phyloP scores from a whole-genome alignment of 2,329 filamentous ascomycete species.

The Fusarium sacchari region DNA sequence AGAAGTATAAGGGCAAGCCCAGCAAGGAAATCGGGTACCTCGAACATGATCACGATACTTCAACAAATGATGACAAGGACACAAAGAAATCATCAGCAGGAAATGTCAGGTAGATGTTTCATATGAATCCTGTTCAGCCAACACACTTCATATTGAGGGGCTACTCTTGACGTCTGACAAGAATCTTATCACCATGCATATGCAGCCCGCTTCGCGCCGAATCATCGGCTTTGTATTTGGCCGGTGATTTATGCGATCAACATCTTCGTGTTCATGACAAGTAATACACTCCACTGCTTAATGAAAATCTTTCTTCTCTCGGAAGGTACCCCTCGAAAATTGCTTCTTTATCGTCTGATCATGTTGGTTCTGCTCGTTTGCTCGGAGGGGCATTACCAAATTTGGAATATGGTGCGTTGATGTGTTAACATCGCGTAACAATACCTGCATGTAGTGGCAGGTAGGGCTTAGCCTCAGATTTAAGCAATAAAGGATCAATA shows the following conservation, averaged over 20 bases:
- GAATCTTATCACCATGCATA: neutral
- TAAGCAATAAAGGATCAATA: neutral
- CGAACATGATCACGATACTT: neutral
- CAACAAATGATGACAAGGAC: too few relatives aligned
- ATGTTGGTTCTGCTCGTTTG: neutral
- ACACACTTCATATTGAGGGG: neutral
- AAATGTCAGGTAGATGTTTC: neutral
- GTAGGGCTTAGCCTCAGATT: neutral
- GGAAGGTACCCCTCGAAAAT: neutral
- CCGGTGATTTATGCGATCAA: neutral
- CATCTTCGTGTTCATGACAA: accelerated
- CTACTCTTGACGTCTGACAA: neutral
- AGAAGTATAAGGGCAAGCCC: neutral
- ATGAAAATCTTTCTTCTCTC: neutral
- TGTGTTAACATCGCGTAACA: neutral
- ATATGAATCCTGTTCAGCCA: neutral
- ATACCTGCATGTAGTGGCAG: too few relatives aligned
- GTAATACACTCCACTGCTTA: neutral
- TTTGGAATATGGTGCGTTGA: neutral
- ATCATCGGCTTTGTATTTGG: neutral
- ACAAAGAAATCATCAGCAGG: accelerated
- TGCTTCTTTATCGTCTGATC: neutral
- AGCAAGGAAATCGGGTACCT: neutral
- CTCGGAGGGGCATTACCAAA: neutral
- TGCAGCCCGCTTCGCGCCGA: neutral